phyloP scores from a whole-genome alignment of 208 protist species.

The Wallacemonas sp. region DNA sequence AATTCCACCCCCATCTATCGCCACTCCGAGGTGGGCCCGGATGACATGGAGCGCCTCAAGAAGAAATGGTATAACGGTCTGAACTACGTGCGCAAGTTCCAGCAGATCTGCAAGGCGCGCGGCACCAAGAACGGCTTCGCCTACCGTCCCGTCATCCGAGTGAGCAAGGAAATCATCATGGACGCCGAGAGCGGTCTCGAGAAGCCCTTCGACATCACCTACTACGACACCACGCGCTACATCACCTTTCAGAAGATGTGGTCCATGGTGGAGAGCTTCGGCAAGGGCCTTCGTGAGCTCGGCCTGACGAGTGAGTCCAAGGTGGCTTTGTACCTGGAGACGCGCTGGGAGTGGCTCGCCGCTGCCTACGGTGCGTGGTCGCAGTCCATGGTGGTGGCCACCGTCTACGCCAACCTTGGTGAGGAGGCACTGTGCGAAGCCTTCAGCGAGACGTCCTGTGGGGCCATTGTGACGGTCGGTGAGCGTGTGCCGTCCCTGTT shows the following conservation, averaged over 20 bases:
- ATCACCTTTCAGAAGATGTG: slow-evolving; percentile 32
- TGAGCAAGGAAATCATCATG: slow-evolving; percentile 22
- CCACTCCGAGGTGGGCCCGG: slow-evolving; percentile 3
- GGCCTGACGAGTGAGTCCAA: slow-evolving; percentile 23
- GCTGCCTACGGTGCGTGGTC: slow-evolving; percentile 40
- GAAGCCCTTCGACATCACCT: slow-evolving; percentile 30
- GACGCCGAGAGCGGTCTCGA: slow-evolving; percentile 21
- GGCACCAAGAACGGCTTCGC: slow-evolving; percentile 24
- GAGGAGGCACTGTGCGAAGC: slow-evolving; percentile 35
- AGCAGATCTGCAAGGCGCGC: slow-evolving; percentile 20
- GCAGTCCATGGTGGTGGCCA: slow-evolving; percentile 35
- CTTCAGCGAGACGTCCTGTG: slow-evolving; percentile 30
- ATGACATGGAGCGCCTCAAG: slow-evolving; percentile 19
- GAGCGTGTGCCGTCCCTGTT: slow-evolving; percentile 26
- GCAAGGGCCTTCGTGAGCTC: slow-evolving; percentile 28
- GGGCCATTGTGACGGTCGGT: slow-evolving; percentile 27
- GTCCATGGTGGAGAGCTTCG: slow-evolving; percentile 28
- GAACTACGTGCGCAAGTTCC: slow-evolving; percentile 25
- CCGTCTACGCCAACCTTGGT: slow-evolving; percentile 48
- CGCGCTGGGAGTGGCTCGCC: slow-evolving; percentile 48
- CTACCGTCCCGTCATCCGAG: slow-evolving; percentile 29
- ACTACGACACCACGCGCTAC: slow-evolving; percentile 29
- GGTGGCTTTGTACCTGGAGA: slow-evolving; percentile 43
- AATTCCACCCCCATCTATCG: slow-evolving; percentile 21
- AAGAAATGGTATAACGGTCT: slow-evolving; percentile 27